These are phyloP conservation scores for Claviceps humidiphila DNA, from an alignment of 2,329 filamentous ascomycete species.

Conservation along the genomic window DNA sequence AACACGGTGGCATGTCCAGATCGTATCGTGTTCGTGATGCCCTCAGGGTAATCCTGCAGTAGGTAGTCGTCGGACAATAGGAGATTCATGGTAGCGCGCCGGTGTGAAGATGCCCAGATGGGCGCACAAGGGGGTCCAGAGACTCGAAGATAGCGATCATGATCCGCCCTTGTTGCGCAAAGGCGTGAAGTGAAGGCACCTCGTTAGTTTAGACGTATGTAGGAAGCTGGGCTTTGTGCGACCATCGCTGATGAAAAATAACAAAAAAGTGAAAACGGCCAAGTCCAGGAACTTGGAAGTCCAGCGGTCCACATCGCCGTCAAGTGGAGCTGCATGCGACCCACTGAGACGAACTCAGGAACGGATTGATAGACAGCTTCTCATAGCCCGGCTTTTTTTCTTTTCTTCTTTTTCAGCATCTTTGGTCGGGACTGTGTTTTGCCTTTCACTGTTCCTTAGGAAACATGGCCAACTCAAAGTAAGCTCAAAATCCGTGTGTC, in stretches of 20 bases:
- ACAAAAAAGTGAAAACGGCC: no score
- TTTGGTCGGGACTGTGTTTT: background rate
- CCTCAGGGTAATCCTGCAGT: constrained; percentile 75
- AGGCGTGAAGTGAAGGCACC: background rate
- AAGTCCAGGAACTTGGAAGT: no score
- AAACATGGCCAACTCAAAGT: constrained; percentile 45
- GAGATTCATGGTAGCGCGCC: constrained; percentile 36
- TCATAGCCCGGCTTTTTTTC: background rate
- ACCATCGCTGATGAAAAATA: no score
- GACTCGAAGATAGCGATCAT: background rate
- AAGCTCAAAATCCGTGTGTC: constrained; percentile 8
- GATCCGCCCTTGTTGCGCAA: background rate
- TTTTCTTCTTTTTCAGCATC: background rate
- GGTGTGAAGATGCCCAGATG: background rate
- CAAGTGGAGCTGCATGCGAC: no score
- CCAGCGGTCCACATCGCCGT: no score
- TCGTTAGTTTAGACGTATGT: background rate
- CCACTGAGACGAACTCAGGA: no score
- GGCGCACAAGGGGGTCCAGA: background rate
- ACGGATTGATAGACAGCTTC: no score
- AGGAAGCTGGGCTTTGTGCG: no score
- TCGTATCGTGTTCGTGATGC: constrained; percentile 76
- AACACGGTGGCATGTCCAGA: constrained; percentile 52
- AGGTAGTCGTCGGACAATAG: constrained; percentile 50
- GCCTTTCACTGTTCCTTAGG: background rate